phyloP scores from a whole-genome alignment of 2,329 filamentous ascomycete genomes.

The Rhytidhysteron rufulum region DNA sequence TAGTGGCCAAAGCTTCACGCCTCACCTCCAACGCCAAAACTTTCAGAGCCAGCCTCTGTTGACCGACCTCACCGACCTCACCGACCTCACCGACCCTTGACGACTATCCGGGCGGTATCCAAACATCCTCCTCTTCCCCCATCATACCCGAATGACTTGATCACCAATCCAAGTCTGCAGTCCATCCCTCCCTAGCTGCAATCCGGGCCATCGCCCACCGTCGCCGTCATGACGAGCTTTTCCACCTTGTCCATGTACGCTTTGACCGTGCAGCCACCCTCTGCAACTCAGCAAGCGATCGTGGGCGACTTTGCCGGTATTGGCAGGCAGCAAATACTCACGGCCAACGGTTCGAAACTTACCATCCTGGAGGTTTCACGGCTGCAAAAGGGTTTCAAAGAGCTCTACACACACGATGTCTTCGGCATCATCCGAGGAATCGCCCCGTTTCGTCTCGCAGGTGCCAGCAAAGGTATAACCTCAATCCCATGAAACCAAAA shows the following conservation, averaged over 20 bases:
- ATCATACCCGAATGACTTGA: neutral
- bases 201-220: slow-evolving; percentile 22
- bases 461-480: slow-evolving; percentile 89
- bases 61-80: neutral
- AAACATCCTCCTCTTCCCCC: neutral
- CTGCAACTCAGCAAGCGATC: slow-evolving; percentile 83
- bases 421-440: slow-evolving; percentile 93
- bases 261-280: slow-evolving; percentile 89
- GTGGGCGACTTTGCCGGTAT: slow-evolving; percentile 94
- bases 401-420: slow-evolving; percentile 84
- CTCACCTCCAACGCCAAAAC: neutral
- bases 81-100: neutral
- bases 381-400: slow-evolving; percentile 78
- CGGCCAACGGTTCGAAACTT: slow-evolving; percentile 84
- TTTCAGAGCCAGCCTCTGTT: neutral
- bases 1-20: neutral
- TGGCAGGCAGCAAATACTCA: slow-evolving; percentile 96
- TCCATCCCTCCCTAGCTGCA: neutral
- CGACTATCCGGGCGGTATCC: no score
- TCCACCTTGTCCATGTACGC: slow-evolving; percentile 99
- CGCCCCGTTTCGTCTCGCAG: slow-evolving; percentile 84
- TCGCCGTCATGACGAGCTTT: slow-evolving; percentile 80
- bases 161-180: neutral
- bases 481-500: slow-evolving; percentile 22
- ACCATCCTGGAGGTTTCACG: slow-evolving; percentile 84